Evolutionary conservation across 352 stramenopile genomes (phyloP).

Genomic region (Phytopythium mirpurense): DNA sequence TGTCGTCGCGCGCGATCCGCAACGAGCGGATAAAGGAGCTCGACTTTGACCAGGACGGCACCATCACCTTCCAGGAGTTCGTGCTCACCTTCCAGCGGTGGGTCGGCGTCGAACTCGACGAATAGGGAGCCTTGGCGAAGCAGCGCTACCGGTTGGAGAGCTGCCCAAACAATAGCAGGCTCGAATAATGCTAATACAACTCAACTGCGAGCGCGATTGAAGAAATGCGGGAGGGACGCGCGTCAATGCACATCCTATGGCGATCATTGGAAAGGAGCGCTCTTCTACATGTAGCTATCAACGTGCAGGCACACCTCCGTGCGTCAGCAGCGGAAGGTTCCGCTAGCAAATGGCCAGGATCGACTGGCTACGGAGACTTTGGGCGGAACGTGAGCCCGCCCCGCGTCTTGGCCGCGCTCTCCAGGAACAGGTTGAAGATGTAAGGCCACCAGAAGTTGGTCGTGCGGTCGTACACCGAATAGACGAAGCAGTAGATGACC

Average conservation of each 20-base stretch:
- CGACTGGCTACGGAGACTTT: not conserved
- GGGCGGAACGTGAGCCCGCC: constrained; percentile 30
- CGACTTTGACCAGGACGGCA: constrained; percentile 83
- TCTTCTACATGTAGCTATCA: not conserved
- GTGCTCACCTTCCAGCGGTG: constrained; percentile 86
- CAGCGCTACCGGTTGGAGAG: too few relatives aligned
- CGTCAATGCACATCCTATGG: not conserved
- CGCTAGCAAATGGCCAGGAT: not conserved
- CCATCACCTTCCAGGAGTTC: constrained; percentile 89
- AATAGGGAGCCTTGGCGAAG: not conserved
- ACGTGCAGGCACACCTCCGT: not conserved
- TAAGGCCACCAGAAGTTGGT: constrained; percentile 85
- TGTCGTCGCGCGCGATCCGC: constrained; percentile 55
- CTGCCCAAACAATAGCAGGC: too few relatives aligned
- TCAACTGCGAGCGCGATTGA: too few relatives aligned
- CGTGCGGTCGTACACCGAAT: constrained; percentile 79
- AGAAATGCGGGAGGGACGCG: too few relatives aligned
- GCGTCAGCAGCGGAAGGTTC: too few relatives aligned
- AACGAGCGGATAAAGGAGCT: constrained; percentile 84
- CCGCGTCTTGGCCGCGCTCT: constrained; percentile 56
- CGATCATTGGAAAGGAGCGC: not conserved
- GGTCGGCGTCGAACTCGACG: constrained; percentile 57
- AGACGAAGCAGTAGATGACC: constrained; percentile 81
- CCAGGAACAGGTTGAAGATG: constrained; percentile 73
- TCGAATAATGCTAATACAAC: too few relatives aligned